A percentile compares a stretch with the other conserved stretches of the same genome.
These are phyloP conservation scores for Turritis glabra DNA, from an alignment of 345 rosid genomes.

Conservation along the genomic window DNA sequence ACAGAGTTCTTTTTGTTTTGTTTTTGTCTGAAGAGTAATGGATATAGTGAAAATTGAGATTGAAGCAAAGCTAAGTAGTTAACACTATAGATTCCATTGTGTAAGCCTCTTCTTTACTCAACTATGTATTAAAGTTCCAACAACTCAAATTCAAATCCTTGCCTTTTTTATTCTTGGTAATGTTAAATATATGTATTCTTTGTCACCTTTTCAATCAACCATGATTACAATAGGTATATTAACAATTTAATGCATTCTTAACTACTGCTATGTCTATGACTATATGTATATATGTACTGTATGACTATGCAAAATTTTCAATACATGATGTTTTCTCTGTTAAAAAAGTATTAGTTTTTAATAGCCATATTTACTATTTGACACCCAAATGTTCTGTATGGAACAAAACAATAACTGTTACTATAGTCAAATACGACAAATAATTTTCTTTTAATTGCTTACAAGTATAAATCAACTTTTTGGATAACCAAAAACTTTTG, in stretches of 20 bases:
- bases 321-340: neutral
- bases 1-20: neutral
- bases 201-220: neutral
- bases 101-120: constrained; percentile 36
- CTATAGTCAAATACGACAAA: neutral
- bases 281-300: neutral
- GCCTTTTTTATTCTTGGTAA: constrained; percentile 12
- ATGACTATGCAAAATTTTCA: neutral
- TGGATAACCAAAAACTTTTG: neutral
- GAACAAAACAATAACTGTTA: neutral
- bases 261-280: neutral
- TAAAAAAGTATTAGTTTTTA: neutral
- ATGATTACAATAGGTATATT: constrained; percentile 11
- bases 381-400: neutral
- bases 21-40: neutral
- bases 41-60: constrained; percentile 10
- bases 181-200: constrained; percentile 14
- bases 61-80: constrained; percentile 32
- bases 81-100: constrained; percentile 21
- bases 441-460: neutral
- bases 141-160: constrained; percentile 14
- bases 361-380: neutral
- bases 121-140: constrained; percentile 27
- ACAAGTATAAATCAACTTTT: neutral
- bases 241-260: constrained; percentile 5